A percentile compares a stretch with the other conserved stretches of the same genome.
These are phyloP conservation scores for Camelina neglecta DNA, from an alignment of 345 rosid genomes.

Conservation along the genomic window DNA sequence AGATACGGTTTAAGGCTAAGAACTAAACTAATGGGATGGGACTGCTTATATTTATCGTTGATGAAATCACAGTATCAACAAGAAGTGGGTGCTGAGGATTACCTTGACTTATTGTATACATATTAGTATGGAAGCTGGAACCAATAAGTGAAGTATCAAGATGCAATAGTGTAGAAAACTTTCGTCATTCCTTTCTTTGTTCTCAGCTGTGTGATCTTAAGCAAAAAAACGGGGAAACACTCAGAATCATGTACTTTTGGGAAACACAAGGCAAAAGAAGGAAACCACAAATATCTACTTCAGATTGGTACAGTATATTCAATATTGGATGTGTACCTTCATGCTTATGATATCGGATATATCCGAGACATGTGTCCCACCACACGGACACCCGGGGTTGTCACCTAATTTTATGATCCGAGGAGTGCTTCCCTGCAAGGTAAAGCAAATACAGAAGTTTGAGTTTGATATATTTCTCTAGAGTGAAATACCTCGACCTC, in stretches of 20 bases:
- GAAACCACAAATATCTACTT: background rate
- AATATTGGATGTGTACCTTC: constrained; percentile 52
- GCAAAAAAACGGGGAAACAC: constrained; percentile 11
- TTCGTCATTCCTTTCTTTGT: constrained; percentile 74
- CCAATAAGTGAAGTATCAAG: constrained; percentile 22
- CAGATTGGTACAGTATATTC: background rate
- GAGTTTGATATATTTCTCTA: constrained; percentile 13
- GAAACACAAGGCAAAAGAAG: constrained; percentile 14
- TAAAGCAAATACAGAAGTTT: constrained; percentile 5
- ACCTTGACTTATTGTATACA: constrained; percentile 35
- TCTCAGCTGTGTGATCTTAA: constrained; percentile 71
- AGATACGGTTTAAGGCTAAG: background rate
- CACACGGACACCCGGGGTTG: constrained; percentile 81
- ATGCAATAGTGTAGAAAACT: constrained; percentile 62
- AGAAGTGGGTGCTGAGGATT: constrained; percentile 13
- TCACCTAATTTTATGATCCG: constrained; percentile 73
- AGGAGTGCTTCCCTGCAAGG: constrained; percentile 75
- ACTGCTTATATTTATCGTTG: background rate
- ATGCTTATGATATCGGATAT: constrained; percentile 69
- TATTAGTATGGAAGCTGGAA: background rate
- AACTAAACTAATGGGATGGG: background rate
- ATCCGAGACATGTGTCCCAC: constrained; percentile 87
- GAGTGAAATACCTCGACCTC: constrained; percentile 2
- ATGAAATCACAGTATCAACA: background rate
- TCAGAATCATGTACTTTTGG: background rate